phyloP scores from a whole-genome alignment of 257 asterid species.

The Cynanchum wilfordii region DNA sequence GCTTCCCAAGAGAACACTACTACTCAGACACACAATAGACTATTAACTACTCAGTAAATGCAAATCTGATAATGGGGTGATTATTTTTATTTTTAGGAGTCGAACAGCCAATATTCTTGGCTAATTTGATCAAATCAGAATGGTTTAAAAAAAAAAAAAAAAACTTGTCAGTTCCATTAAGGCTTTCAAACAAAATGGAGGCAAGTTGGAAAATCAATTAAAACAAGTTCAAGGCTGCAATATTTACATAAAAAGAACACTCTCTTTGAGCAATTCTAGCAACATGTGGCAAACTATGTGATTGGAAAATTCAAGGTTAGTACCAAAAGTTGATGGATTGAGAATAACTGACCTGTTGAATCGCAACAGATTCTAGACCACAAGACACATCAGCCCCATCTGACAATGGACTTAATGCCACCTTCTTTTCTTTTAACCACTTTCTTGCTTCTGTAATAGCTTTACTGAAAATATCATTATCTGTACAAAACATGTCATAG shows the following conservation, averaged over 20 bases:
- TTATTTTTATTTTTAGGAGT: background rate
- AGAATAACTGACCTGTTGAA: conserved; percentile 37
- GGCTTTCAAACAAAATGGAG: background rate
- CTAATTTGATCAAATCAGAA: background rate
- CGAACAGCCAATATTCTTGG: background rate
- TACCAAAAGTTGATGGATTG: background rate
- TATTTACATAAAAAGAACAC: background rate
- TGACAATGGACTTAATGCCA: conserved; percentile 37
- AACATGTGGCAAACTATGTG: background rate
- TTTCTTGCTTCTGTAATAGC: conserved; percentile 71
- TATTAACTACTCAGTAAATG: background rate
- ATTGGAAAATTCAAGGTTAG: conserved; percentile 7
- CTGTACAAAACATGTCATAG: conserved; percentile 31
- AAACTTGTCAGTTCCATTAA: background rate
- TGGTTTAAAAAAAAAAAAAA: background rate
- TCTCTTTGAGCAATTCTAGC: background rate
- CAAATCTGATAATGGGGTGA: background rate
- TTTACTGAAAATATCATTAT: conserved; percentile 32
- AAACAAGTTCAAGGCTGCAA: background rate
- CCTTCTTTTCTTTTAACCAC: conserved; percentile 71
- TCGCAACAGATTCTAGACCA: conserved; percentile 26
- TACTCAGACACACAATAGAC: background rate
- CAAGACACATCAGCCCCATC: conserved; percentile 33
- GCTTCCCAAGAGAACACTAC: background rate
- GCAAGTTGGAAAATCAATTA: background rate